phyloP scores from a whole-genome alignment of 1,284 basidiomycete genomes.

The Malassezia cuniculi region DNA sequence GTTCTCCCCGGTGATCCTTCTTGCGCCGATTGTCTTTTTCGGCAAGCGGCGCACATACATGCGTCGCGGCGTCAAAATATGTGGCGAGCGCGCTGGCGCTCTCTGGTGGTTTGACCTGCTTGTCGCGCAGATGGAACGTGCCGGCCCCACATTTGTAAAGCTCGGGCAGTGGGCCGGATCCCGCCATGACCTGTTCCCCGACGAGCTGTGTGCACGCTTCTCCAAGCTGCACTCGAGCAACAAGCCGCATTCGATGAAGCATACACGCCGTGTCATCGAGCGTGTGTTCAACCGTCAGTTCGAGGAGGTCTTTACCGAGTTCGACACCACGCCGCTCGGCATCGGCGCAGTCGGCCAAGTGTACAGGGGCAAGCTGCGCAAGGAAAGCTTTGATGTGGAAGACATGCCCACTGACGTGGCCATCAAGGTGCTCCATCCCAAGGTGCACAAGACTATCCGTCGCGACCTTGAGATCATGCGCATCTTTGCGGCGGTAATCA shows the following conservation, averaged over 20 bases:
- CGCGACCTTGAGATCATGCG: constrained; percentile 87
- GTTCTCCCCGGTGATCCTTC: constrained; percentile 75
- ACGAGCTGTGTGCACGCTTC: constrained; percentile 73
- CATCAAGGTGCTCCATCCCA: constrained; percentile 87
- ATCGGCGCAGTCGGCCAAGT: constrained; percentile 97
- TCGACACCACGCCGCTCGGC: constrained; percentile 75
- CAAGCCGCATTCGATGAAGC: constrained; percentile 64
- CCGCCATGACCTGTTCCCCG: constrained; percentile 82
- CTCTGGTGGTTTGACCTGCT: constrained; percentile 86
- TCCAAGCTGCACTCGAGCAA: constrained; percentile 80
- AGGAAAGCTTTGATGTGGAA: no score
- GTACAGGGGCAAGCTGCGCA: constrained; percentile 70
- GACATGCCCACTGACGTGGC: constrained; percentile 62
- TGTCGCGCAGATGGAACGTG: constrained; percentile 77
- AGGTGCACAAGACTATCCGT: constrained; percentile 58
- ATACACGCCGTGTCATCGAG: constrained; percentile 75
- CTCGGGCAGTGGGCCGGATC: constrained; percentile 97
- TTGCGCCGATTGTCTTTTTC: constrained; percentile 70
- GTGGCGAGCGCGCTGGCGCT: constrained; percentile 39
- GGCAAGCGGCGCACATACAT: constrained; percentile 42
- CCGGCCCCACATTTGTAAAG: constrained; percentile 97
- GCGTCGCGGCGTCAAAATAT: constrained; percentile 19
- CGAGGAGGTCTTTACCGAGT: constrained; percentile 80
- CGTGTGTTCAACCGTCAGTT: constrained; percentile 61
- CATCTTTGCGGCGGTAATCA: constrained; percentile 71